A percentile compares a stretch with the other conserved stretches of the same genome.
phyloP scores from a whole-genome alignment of 176 grass and related monocot species.

The Rhynchospora tenuis region DNA sequence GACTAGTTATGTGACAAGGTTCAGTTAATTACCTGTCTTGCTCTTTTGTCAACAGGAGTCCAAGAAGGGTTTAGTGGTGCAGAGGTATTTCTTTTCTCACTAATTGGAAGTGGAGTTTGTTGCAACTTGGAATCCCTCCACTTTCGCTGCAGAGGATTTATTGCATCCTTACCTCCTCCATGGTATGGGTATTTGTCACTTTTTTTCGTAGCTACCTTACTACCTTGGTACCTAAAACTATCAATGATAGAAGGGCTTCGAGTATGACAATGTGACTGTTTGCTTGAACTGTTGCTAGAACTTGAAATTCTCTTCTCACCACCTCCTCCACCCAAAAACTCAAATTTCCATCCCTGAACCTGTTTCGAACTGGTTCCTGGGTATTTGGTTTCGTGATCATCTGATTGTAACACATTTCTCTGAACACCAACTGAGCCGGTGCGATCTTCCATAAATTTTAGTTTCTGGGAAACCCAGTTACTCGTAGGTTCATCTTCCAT shows the following conservation, averaged over 20 bases:
- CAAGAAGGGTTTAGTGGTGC: constrained; percentile 37
- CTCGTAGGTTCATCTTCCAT: constrained; percentile 35
- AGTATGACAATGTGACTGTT: constrained; percentile 32
- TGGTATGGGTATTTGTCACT: constrained; percentile 18
- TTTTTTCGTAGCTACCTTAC: constrained; percentile 29
- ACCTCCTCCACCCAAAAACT: constrained; percentile 48
- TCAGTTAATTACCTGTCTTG: constrained; percentile 54
- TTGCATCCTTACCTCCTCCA: constrained; percentile 29
- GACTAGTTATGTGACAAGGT: neutral
- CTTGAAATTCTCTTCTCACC: constrained; percentile 37
- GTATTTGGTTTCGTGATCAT: constrained; percentile 26
- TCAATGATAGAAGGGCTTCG: constrained; percentile 48
- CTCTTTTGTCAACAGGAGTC: constrained; percentile 93
- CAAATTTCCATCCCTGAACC: constrained; percentile 36
- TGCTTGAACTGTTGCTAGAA: constrained; percentile 20
- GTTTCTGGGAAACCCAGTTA: constrained; percentile 33
- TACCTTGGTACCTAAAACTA: constrained; percentile 50
- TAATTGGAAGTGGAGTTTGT: constrained; percentile 18
- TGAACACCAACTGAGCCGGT: constrained; percentile 42
- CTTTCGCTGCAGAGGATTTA: constrained; percentile 26
- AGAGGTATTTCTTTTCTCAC: constrained; percentile 33
- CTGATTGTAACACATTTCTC: constrained; percentile 30
- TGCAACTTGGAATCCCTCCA: constrained; percentile 46
- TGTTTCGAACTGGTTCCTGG: constrained; percentile 23
- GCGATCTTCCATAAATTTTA: constrained; percentile 30